phyloP scores from a whole-genome alignment of 257 asterid genomes.

The Cruciata laevipes region DNA sequence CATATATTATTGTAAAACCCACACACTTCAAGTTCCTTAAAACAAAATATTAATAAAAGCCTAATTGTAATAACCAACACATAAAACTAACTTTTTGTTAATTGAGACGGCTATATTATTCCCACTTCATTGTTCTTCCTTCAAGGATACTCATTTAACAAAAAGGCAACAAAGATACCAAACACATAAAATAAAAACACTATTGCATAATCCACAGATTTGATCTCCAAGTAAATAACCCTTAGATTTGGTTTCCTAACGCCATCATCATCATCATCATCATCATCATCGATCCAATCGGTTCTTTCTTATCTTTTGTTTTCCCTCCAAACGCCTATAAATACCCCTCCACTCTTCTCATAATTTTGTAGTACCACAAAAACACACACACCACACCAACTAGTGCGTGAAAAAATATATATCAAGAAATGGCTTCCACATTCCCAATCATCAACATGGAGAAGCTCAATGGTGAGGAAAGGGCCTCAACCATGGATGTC shows the following conservation, averaged over 20 bases:
- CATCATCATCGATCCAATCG: slow-evolving; percentile 5
- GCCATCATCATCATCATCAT: no score
- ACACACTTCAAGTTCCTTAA: not conserved
- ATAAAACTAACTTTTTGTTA: no score
- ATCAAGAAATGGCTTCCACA: slow-evolving; percentile 27
- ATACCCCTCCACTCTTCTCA: slow-evolving; percentile 24
- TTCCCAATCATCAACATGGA: slow-evolving; percentile 57
- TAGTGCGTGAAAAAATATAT: not conserved
- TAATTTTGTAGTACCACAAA: slow-evolving; percentile 6
- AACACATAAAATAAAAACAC: not conserved
- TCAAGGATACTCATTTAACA: not conserved
- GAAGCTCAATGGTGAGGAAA: slow-evolving; percentile 54
- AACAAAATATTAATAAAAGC: not conserved
- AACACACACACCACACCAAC: not conserved
- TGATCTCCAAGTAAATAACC: not conserved
- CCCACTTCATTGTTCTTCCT: not conserved
- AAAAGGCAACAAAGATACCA: not conserved
- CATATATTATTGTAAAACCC: no score
- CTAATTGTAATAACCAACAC: not conserved
- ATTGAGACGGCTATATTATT: not conserved
- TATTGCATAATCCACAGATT: not conserved
- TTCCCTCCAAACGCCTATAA: slow-evolving; percentile 33
- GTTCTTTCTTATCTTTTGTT: slow-evolving; percentile 14
- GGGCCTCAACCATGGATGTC: slow-evolving; percentile 45
- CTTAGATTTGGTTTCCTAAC: not conserved